These are phyloP conservation scores for Ophiostoma sp. DNA, from an alignment of 2,329 filamentous ascomycete species.

Conservation along the genomic window DNA sequence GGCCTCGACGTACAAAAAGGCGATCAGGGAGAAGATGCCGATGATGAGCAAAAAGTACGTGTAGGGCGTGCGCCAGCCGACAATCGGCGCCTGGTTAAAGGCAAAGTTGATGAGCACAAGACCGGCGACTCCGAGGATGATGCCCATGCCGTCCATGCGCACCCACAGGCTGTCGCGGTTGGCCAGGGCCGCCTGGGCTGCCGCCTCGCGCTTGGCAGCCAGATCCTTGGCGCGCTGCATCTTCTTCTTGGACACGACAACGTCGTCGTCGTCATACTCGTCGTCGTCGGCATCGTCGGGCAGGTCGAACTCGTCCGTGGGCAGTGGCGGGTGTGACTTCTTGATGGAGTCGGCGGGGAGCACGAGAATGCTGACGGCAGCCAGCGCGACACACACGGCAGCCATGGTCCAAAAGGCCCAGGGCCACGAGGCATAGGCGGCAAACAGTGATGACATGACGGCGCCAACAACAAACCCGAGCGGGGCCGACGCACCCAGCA, in stretches of 20 bases:
- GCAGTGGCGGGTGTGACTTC: not conserved
- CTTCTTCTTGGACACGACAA: constrained; percentile 15
- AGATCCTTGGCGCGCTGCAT: not conserved
- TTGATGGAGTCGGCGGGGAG: constrained; percentile 27
- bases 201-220: not conserved
- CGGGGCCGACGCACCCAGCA: constrained; percentile 46
- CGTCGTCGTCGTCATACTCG: constrained; percentile 19
- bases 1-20: constrained; percentile 49
- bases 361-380: constrained; percentile 27
- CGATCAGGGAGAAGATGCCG: constrained; percentile 43
- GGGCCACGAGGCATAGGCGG: constrained; percentile 42
- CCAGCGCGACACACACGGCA: constrained; percentile 29
- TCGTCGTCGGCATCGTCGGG: constrained; percentile 13
- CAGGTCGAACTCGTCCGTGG: not conserved
- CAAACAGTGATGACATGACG: constrained; percentile 39
- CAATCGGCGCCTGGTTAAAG: constrained; percentile 53
- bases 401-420: constrained; percentile 42
- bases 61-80: constrained; percentile 49
- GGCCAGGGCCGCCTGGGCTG: not conserved
- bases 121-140: constrained; percentile 42
- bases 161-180: constrained; percentile 28
- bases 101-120: constrained; percentile 54
- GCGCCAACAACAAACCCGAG: constrained; percentile 43
- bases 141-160: constrained; percentile 30
- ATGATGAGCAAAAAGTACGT: constrained; percentile 48